Conservation (phyloP, 164 flowering plant genomes). For the Umbilicus rupestris region DNA sequence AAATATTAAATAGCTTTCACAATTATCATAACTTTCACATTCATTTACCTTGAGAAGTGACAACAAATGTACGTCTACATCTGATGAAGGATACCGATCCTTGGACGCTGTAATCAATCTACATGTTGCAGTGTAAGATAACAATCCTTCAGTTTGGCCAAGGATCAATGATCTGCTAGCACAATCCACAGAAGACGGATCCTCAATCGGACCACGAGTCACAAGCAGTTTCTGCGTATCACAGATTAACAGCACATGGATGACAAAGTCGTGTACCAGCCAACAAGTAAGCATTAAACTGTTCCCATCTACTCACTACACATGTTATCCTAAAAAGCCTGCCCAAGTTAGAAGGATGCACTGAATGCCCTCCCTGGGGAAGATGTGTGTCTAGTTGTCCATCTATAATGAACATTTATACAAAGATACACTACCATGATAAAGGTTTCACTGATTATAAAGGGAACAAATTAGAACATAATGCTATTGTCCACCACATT, state of each 20-base stretch:
- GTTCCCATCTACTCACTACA: neutral
- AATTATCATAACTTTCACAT: neutral
- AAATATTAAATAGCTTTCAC: neutral
- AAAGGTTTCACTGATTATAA: neutral
- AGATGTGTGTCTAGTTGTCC: neutral
- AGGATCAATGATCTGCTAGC: slow-evolving; percentile 48
- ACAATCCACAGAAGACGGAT: slow-evolving; percentile 67
- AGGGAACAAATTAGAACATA: slow-evolving; percentile 11
- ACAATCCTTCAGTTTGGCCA: slow-evolving; percentile 49
- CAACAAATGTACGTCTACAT: slow-evolving; percentile 55
- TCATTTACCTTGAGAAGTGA: slow-evolving; percentile 67
- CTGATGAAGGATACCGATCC: slow-evolving; percentile 45
- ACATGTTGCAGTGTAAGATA: slow-evolving; percentile 71
- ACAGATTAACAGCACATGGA: slow-evolving; percentile 17
- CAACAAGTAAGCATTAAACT: slow-evolving; percentile 1
- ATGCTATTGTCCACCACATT: neutral
- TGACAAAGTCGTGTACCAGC: neutral
- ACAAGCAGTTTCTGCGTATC: slow-evolving; percentile 69
- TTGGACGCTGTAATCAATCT: slow-evolving; percentile 50
- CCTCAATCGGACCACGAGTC: slow-evolving; percentile 58
- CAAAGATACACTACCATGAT: neutral
- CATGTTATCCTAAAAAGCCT: too few species aligned
- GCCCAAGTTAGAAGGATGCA: too few species aligned
- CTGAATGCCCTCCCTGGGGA: neutral
- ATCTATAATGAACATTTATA: neutral